Conservation (phyloP, 345 rosid species). For the Corchorus capsularis region DNA sequence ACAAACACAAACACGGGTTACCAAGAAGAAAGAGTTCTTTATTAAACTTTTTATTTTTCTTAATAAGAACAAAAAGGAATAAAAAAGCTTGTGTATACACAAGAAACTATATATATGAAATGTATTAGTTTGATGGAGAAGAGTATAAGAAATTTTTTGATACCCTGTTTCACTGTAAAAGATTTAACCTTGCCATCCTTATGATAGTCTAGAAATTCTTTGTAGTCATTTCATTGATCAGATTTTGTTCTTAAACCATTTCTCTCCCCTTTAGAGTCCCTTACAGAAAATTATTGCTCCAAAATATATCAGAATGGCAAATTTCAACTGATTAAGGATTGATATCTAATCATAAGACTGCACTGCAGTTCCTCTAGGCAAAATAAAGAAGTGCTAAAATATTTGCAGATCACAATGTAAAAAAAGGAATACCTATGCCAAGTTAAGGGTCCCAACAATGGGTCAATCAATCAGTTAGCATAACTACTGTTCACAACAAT, state of each 20-base stretch:
- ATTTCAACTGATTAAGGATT: not conserved
- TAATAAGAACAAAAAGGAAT: not conserved
- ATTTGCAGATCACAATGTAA: not conserved
- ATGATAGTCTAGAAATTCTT: not conserved
- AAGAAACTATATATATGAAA: not conserved
- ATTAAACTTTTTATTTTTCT: not conserved
- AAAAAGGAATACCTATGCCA: not conserved
- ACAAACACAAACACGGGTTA: constrained; percentile 12
- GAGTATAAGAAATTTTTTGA: not conserved
- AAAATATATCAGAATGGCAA: not conserved
- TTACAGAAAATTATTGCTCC: not conserved
- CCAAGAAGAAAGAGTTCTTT: not conserved
- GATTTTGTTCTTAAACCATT: not conserved
- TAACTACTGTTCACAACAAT: not conserved
- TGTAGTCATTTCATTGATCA: not conserved
- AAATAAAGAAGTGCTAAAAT: not conserved
- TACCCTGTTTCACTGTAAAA: not conserved
- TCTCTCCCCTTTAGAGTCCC: not conserved
- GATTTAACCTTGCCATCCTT: not conserved
- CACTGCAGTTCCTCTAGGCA: not conserved
- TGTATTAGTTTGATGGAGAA: not conserved
- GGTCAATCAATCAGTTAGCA: no score
- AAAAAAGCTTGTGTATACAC: not conserved
- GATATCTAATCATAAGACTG: not conserved
- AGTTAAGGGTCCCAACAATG: no score